These are phyloP conservation scores for Fusarium proliferatum DNA, from an alignment of 2,329 filamentous ascomycete genomes.

Conservation along the genomic window DNA sequence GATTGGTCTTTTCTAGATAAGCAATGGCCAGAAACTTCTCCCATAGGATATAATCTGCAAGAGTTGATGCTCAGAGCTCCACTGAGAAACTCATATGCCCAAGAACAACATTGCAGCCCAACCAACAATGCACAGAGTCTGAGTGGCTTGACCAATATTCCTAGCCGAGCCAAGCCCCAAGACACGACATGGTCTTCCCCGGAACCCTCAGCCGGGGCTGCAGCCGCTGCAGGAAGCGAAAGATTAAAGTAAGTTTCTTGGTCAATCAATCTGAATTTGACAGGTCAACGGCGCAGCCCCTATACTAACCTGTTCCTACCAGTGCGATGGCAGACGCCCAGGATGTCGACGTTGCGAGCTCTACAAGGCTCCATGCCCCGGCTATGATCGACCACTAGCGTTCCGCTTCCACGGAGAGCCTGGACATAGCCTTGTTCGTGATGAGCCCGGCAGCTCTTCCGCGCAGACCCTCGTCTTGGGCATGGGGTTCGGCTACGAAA, in stretches of 20 bases:
- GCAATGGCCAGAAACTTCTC: constrained; percentile 8
- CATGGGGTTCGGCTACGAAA: neutral
- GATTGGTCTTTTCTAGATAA: constrained; percentile 7
- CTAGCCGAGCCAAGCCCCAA: neutral
- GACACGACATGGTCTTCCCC: constrained; percentile 26
- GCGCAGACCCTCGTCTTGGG: neutral
- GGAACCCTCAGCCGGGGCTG: constrained; percentile 27
- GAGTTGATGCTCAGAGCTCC: neutral
- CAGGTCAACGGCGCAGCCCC: neutral
- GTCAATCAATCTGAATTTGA: neutral
- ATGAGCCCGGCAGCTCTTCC: neutral
- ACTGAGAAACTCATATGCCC: neutral
- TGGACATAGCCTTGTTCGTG: constrained; percentile 20
- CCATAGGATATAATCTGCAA: neutral
- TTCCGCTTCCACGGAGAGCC: constrained; percentile 32
- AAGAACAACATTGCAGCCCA: neutral
- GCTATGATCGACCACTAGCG: constrained; percentile 31
- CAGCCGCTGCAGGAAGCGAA: constrained; percentile 27
- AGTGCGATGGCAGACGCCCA: constrained; percentile 31
- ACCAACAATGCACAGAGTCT: neutral
- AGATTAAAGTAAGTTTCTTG: constrained; percentile 26
- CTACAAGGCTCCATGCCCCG: constrained; percentile 30
- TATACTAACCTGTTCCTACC: neutral
- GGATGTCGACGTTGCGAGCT: constrained; percentile 32
- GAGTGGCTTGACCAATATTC: neutral